Conservation (phyloP, 768 basidiomycete genomes). For the Psilocybe tampanensis region DNA sequence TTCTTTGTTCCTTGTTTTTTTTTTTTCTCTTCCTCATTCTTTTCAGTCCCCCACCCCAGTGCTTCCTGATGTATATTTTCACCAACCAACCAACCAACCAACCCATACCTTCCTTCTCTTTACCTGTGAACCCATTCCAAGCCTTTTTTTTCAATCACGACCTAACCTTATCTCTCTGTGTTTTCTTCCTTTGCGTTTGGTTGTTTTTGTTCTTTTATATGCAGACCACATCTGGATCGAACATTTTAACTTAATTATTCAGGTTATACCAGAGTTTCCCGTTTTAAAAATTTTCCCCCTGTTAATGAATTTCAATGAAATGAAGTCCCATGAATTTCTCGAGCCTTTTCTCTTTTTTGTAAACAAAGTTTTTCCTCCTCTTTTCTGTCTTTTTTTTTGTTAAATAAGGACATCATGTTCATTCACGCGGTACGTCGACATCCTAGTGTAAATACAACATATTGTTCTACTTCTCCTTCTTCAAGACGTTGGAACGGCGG, state of each 20-base stretch:
- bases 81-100: too few species aligned
- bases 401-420: too few species aligned
- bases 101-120: constrained; percentile 1
- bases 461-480: too few species aligned
- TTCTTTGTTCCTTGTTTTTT: not conserved
- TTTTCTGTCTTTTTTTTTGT: too few species aligned
- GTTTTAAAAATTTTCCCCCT: not conserved
- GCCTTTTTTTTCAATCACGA: not conserved
- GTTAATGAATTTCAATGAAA: not conserved
- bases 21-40: constrained; percentile 6
- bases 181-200: constrained; percentile 8
- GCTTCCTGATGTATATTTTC: constrained; percentile 20
- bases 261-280: constrained; percentile 21
- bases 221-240: constrained; percentile 29
- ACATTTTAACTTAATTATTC: constrained; percentile 29
- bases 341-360: too few species aligned
- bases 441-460: too few species aligned
- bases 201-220: constrained; percentile 28
- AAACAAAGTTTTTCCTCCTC: not conserved
- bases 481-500: too few species aligned
- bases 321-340: not conserved
- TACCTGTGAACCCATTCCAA: not conserved
- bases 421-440: too few species aligned
- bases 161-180: constrained; percentile 7
- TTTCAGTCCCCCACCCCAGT: constrained; percentile 13